Conservation (phyloP, 257 asterid species). For the Plantago elongata region DNA sequence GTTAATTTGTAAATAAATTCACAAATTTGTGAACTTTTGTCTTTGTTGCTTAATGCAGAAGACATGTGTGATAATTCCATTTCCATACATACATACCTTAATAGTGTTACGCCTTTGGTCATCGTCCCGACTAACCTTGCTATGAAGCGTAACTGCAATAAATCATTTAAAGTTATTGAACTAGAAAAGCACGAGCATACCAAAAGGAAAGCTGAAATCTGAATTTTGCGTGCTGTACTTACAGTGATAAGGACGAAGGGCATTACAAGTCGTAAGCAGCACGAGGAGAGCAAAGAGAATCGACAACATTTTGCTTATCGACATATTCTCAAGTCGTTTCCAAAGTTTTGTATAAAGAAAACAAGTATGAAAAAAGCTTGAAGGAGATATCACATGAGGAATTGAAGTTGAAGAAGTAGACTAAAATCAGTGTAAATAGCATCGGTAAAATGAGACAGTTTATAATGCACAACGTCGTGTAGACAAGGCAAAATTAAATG, state of each 20-base stretch:
- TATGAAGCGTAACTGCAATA: constrained; percentile 37
- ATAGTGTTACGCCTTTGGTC: constrained; percentile 18
- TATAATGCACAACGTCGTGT: constrained; percentile 9
- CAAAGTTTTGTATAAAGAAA: neutral
- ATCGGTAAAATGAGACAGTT: constrained; percentile 19
- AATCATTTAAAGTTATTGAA: neutral
- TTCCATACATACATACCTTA: constrained; percentile 30
- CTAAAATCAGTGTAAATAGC: neutral
- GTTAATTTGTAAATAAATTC: too few relatives aligned
- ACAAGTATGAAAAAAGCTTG: neutral
- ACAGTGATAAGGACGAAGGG: constrained; percentile 64
- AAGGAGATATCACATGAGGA: neutral
- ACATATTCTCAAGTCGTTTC: neutral
- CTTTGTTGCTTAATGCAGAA: too few relatives aligned
- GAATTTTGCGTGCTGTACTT: constrained; percentile 13
- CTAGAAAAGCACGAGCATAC: neutral
- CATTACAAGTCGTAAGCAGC: constrained; percentile 32
- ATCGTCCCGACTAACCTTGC: constrained; percentile 36
- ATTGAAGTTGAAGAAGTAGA: neutral
- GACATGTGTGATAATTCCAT: too few relatives aligned
- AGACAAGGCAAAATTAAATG: constrained; percentile 31
- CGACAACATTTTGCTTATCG: constrained; percentile 16
- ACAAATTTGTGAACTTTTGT: too few relatives aligned
- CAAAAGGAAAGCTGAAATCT: neutral
- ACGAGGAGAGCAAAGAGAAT: constrained; percentile 31